Base-by-base conservation (phyloP, 163 green algal genomes). In the Coccomyxa subellipsoidea region DNA sequence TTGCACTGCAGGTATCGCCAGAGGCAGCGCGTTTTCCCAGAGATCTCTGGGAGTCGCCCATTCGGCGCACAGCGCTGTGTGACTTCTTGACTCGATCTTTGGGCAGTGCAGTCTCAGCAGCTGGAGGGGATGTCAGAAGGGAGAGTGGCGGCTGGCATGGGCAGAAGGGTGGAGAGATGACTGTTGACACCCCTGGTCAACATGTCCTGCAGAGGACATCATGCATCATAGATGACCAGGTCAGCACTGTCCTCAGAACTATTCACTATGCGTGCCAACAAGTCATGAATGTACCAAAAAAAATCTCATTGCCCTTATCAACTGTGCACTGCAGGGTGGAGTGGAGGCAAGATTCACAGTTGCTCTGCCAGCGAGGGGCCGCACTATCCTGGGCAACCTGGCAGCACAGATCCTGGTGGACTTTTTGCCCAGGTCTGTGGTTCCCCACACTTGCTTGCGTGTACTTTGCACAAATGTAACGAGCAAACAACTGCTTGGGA, bases 331-430 rank as follows among this genome's bases (percentile, higher is more conserved):
- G 75, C 73, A 84, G 25, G 87, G 85, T 4, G 39, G 78, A 27
- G 69, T 95, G 47, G 92, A 95, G 79, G 90, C 86, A 4, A 84
- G 92, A 25, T 94, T 95, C 84, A 93, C 87, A 12, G 89, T 94
- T 25, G 92, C 84, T 6, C 84, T 95, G 81, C 92, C 92, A 15
- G 92, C 90, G 0, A 80, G 85, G n/a, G 92, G 92, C 6, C 84
- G 92, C 31, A 92, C 82, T 18, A 81, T 95, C 35, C 81, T 94
- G 73, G 92, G 92, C 0, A 37, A 83, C 4, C 90, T 82, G 89
- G 90, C 90, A 0, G 76, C 76, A 2, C 53, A 85, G 7, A 88
- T 93, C 36, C 86, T 95, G 21, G 86, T 77, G 27, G 35, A 85
- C 2, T 83, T 88, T 70, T 53, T 94, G 40, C 86, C 86, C 7